Base-by-base conservation (phyloP, 768 basidiomycete genomes). In the Boletellus emodensis region DNA sequence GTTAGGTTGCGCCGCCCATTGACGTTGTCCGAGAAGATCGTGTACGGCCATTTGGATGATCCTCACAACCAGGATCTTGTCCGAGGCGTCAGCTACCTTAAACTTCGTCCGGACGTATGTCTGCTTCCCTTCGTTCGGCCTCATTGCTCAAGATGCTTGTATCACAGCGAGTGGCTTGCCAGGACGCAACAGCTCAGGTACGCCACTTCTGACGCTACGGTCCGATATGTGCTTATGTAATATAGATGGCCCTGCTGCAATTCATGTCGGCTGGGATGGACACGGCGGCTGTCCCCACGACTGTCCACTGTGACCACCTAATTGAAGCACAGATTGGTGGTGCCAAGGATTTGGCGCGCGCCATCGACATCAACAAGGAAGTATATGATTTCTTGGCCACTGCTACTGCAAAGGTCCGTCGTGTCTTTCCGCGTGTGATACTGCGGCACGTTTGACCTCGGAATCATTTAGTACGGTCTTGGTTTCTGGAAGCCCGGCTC, bases 241-340 rank as follows among this genome's bases (percentile, higher is more conserved):
- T 50, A 0, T 69, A 98, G 91, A 99, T 99, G 96, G 96, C 96
- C 17, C 82, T 99, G 49, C 81, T 99, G 58, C 96, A 99, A 79
- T 99, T 99, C 83, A 99, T 99, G 96, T 97, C 96, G 45, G 94
- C 96, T 15, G 95, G 95, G 56, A 94, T 99, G 82, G 91, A 91
- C 68, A 95, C 93, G 40, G 92, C 91, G 36, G 95, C 95, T 40
- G 94, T 97, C 56, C 95, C 95, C 32, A 95, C 95, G 58, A 95
- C 96, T 56, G 96, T 99, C 40, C 95, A 99, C 79, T 97, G 94
- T 68, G 95, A 99, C 75, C 95, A 99, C 74, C 81, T 99, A 67
- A 97, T 99, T 64, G 93, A 97, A 76, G 95, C 95, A 36, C 95
- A 97, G 68, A 69, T 94, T 46, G 94, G 94, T 48, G 94, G 95